Base-by-base conservation (phyloP, 371 early-diverging fungal genomes). In the Lichtheimia hyalospora region DNA sequence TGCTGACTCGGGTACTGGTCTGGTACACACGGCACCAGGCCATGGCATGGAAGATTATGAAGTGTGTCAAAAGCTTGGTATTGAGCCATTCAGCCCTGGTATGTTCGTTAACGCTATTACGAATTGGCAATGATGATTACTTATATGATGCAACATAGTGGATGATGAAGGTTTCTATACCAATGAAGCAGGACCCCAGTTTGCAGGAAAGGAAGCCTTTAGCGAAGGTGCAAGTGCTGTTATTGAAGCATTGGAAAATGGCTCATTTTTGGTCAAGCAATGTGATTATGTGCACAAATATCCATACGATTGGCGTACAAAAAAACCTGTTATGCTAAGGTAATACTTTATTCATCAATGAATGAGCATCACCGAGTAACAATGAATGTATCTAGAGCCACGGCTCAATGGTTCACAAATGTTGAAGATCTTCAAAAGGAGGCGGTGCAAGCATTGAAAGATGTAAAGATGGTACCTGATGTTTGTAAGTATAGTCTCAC, bases 21-120 rank as follows among this genome's bases (percentile, higher is more conserved):
- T 98, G 20, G 97, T 98, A 2, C 98, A 98, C 66, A 89, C 90
- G 41, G 96, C 98, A 2, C 97, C 97, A 7, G 96, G 92, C 3
- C 97, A 97, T 68, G 98, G 98, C 52, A 89, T 92, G 80, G 95
- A 96, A 18, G 98, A 98, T 79, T 96, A 94, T 70, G 90, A 91
- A 62, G 75, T 78, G 0, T 91, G 95, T 49, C 63, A 83, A 41
- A 61, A 69, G 15, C 57, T 83, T 5, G 85, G 84, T 3, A 87
- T 96, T 27, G 64, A 68, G 24, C 75, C 84, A 0, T 75, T 81
- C 54, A 83, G 84, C 61, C 84, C 84, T 48, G 72, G 82, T 82
- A 75, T 53, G 12, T 16, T 4, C 23, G 48, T 34, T 18, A 16
- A 4, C 10, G 16, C 15, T 46, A 46, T 34, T 8, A 10, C 1